A percentile compares a stretch with the other conserved stretches of the same genome.
Conservation (phyloP, 352 stramenopile genomes). For the Phytophthora citricola region DNA sequence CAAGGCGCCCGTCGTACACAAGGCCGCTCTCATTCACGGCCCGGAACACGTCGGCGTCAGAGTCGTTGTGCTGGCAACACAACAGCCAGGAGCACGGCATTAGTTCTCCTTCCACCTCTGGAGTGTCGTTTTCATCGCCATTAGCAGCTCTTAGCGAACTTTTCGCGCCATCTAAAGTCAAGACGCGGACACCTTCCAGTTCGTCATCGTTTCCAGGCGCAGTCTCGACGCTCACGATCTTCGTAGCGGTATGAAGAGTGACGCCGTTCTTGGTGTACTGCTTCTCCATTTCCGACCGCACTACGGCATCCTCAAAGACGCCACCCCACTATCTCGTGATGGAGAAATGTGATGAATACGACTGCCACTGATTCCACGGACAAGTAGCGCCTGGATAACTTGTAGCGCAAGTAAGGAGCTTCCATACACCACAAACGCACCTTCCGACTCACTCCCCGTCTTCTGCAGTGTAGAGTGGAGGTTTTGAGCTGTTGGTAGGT, state of each 20-base stretch:
- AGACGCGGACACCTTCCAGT: conserved; percentile 53
- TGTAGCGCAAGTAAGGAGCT: conserved; percentile 71
- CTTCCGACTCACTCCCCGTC: conserved; percentile 16
- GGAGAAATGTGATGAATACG: conserved; percentile 67
- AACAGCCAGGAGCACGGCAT: conserved; percentile 77
- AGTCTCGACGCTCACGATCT: conserved; percentile 54
- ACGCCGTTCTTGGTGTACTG: conserved; percentile 50
- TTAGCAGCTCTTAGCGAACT: conserved; percentile 1
- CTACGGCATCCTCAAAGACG: conserved; percentile 67
- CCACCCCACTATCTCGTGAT: conserved; percentile 36
- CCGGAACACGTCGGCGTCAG: conserved; percentile 88
- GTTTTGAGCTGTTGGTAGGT: conserved; percentile 26
- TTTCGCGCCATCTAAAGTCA: conserved; percentile 22
- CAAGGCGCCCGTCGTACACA: conserved; percentile 92
- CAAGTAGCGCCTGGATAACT: conserved; percentile 65
- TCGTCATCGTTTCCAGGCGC: conserved; percentile 31
- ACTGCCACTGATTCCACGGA: conserved; percentile 45
- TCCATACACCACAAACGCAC: conserved; percentile 65
- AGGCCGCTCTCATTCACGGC: conserved; percentile 92
- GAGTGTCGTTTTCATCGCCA: conserved; percentile 1
- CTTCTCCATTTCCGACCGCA: conserved; percentile 67
- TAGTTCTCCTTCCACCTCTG: conserved; percentile 21
- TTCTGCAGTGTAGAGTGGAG: conserved; percentile 29
- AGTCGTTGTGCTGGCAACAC: conserved; percentile 86
- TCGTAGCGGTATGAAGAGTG: conserved; percentile 49